phyloP scores from a whole-genome alignment of 192 early-diverging fungal genomes.

The Podochytrium sp. region DNA sequence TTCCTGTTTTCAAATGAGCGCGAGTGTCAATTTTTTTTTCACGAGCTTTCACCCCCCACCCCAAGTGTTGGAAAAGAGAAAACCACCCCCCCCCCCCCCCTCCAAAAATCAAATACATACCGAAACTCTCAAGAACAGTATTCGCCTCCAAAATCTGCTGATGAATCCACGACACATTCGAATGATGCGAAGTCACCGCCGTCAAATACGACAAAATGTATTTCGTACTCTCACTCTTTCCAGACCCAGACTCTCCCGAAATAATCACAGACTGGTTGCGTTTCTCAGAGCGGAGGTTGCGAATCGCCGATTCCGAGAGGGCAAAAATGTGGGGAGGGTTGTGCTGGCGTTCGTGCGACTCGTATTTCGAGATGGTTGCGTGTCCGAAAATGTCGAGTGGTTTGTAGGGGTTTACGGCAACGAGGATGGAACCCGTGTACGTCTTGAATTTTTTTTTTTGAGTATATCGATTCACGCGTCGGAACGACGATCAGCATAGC shows the following conservation, averaged over 20 bases:
- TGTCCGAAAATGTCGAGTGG: constrained; percentile 49
- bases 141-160: constrained; percentile 66
- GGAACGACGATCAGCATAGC: not conserved
- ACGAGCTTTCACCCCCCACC: too few relatives aligned
- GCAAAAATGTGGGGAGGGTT: constrained; percentile 62
- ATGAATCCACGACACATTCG: constrained; percentile 55
- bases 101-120: constrained; percentile 27
- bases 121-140: constrained; percentile 61
- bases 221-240: constrained; percentile 64
- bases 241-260: constrained; percentile 60
- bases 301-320: constrained; percentile 54
- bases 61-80: too few relatives aligned
- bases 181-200: constrained; percentile 43
- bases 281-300: constrained; percentile 39
- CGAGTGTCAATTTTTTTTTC: too few relatives aligned
- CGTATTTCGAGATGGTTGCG: constrained; percentile 46
- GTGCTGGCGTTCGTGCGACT: constrained; percentile 35
- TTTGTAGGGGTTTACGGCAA: constrained; percentile 60
- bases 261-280: constrained; percentile 62
- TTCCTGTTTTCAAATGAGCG: constrained; percentile 44
- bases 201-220: constrained; percentile 61
- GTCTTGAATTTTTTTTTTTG: constrained; percentile 34
- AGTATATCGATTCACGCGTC: not conserved
- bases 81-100: not conserved
- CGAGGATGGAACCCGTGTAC: constrained; percentile 59